Base-by-base conservation (phyloP, 1,139 yeast species). In the Sugiyamaella xylanicola region DNA sequence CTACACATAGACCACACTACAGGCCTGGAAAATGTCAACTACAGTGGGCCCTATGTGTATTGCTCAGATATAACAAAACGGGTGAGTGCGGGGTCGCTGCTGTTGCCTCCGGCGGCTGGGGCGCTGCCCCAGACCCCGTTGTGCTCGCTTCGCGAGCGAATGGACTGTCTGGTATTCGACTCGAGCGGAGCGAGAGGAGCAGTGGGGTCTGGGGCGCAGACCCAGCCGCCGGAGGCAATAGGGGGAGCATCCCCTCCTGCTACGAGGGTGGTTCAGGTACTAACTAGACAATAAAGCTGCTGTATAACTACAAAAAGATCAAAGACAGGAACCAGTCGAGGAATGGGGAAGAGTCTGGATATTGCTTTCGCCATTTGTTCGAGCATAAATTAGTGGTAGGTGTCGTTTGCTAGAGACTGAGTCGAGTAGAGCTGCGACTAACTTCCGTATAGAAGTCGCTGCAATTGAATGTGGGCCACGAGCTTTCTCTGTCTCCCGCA, bases 1-100 rank as follows among this genome's bases (percentile, higher is more conserved):
- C 73, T 75, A 53, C 88, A 84, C 63, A 65, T 77, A 1, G 89
- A 84, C 61, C 88, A 84, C 65, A 65, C 82, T 43, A 67, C 62
- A 0, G 88, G 88, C 0, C 67, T 84, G 25, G 73, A 73, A 2
- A 69, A 73, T 40, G 66, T 64, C 41, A 62, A 71, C 3, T 81
- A 79, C 61, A 60, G 69, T 17, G 77, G 79, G 1, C 72, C 74
- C 1, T 55, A 57, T 4, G 76, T 83, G 2, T 81, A 80, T 63
- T 82, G 87, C 66, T 75, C 83, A 2, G 62, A 66, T 13, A 70
- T 76, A 3, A 84, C 88, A 0, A 75, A 74, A 58, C 65, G 63
- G 37, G 65, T 63, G 48, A 49, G 63, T 47, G 55, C n/a, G n/a
- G n/a, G n/a, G n/a, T n/a, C n/a, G n/a, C n/a, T n/a, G n/a, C n/a